These are phyloP conservation scores for Leccinum arenicola DNA, from an alignment of 768 basidiomycete species.

Conservation along the genomic window DNA sequence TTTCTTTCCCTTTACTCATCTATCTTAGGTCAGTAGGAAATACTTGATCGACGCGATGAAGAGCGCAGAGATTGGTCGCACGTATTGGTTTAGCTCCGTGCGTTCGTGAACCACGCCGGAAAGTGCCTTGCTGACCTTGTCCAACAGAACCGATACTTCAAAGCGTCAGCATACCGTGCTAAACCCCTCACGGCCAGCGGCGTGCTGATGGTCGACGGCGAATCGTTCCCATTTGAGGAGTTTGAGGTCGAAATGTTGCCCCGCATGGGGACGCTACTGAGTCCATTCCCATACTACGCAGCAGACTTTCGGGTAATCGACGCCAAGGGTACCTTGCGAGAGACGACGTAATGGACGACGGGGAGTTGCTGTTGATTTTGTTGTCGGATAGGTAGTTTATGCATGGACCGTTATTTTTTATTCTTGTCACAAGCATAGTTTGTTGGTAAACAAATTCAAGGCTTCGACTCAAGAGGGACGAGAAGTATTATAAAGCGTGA, in stretches of 20 bases:
- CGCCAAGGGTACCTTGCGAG: constrained; percentile 21
- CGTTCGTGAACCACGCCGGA: constrained; percentile 15
- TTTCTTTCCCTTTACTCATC: background rate
- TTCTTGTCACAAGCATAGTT: background rate
- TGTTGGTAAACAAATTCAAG: no score
- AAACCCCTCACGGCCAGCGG: constrained; percentile 57
- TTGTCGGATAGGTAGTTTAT: background rate
- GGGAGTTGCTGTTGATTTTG: background rate
- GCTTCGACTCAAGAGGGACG: no score
- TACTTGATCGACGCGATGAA: constrained; percentile 54
- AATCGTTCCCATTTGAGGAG: constrained; percentile 68
- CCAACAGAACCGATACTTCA: constrained; percentile 63
- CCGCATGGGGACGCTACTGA: constrained; percentile 63
- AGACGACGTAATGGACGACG: constrained; percentile 1
- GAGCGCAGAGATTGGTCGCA: constrained; percentile 58
- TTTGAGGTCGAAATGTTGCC: constrained; percentile 76
- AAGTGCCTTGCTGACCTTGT: constrained; percentile 9
- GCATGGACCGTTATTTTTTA: background rate
- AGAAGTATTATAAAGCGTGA: constrained; percentile 14
- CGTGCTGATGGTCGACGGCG: constrained; percentile 73
- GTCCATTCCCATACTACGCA: constrained; percentile 53
- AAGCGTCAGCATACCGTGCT: constrained; percentile 71
- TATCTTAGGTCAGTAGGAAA: constrained; percentile 35
- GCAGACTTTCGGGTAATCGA: constrained; percentile 44
- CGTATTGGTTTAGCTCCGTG: constrained; percentile 63